Evolutionary conservation across 1,139 yeast species (phyloP), one percentile per base, ranked within the genome.

Genomic region (Hansenula sp.): DNA sequence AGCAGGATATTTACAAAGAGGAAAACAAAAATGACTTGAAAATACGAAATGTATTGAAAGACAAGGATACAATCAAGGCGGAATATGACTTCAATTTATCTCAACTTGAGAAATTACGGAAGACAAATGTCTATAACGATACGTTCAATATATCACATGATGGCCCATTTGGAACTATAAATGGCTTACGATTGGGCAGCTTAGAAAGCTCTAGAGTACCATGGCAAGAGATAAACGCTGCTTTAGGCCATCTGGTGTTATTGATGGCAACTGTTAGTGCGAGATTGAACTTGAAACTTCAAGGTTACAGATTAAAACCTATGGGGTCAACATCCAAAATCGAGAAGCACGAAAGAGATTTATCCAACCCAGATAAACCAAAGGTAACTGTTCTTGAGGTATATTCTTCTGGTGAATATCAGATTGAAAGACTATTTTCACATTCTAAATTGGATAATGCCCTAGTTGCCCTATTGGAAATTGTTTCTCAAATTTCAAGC

Each of bases 151-250:
- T 93, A 16, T 85, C 94, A 0, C 84, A 81, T 53, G 89, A 85
- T 44, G 93, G 93, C 9, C 79, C 79, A 40, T 88, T 85, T 65
- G 97, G 95, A 1, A 85, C 94, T 0, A 91, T 93, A 25, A 91
- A 91, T 62, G 95, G 93, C 0, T 71, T 88, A 38, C 67, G 96
- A 45, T 62, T 93, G 13, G 99, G 98, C 0, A 67, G 79, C 21
- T 60, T 79, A 38, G 76, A 76, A 38, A 75, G 72, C 1, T 67
- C 72, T 47, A 75, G 70, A 43, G 79, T 91, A 0, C 86, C 94
- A 3, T 90, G 96, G 96, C 80, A 88, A 41, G 99, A 93, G 56
- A 81, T 90, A 35, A 93, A 91, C 60, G 94, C 95, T 1, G 98
- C 96, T 0, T 68, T 93, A 61, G 99, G 99, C 0, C 96, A 91